Conservation (phyloP, 1,284 basidiomycete genomes). For the Rhodotorula sp. region DNA sequence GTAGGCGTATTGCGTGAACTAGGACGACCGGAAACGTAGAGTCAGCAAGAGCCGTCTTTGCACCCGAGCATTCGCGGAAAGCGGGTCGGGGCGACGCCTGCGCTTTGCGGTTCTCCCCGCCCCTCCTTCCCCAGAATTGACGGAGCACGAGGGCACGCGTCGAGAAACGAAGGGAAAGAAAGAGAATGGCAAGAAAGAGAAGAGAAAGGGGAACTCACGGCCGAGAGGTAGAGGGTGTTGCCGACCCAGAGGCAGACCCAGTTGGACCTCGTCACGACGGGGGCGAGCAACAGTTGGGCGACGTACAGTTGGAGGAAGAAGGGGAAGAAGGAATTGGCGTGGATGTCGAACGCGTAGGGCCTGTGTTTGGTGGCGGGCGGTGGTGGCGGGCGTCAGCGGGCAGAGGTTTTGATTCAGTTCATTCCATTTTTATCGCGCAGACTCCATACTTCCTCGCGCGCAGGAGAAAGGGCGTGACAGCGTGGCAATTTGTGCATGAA, state of each 20-base stretch:
- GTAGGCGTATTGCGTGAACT: constrained; percentile 80
- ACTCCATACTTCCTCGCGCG: too few relatives aligned
- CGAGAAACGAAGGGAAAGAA: neutral
- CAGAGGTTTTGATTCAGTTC: too few relatives aligned
- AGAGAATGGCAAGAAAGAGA: neutral
- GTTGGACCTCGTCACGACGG: constrained; percentile 74
- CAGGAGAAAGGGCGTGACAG: too few relatives aligned
- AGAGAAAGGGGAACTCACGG: neutral
- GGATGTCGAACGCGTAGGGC: constrained; percentile 89
- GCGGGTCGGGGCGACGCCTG: too few relatives aligned
- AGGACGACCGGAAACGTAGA: constrained; percentile 50
- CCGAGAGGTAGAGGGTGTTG: constrained; percentile 57
- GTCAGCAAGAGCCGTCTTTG: too few relatives aligned
- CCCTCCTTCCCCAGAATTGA: too few relatives aligned
- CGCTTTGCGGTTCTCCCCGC: too few relatives aligned
- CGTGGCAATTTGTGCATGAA: too few relatives aligned
- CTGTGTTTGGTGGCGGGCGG: too few relatives aligned
- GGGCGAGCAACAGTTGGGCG: constrained; percentile 77
- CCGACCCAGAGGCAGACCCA: constrained; percentile 92
- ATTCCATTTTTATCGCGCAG: neutral
- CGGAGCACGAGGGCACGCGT: too few relatives aligned
- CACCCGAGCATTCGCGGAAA: too few relatives aligned
- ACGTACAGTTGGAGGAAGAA: constrained; percentile 83
- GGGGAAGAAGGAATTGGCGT: constrained; percentile 92
- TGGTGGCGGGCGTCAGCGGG: too few relatives aligned